A percentile compares a stretch with the other conserved stretches of the same genome.
These are phyloP conservation scores for Aspergillus ustus DNA, from an alignment of 2,329 filamentous ascomycete genomes.

Conservation along the genomic window DNA sequence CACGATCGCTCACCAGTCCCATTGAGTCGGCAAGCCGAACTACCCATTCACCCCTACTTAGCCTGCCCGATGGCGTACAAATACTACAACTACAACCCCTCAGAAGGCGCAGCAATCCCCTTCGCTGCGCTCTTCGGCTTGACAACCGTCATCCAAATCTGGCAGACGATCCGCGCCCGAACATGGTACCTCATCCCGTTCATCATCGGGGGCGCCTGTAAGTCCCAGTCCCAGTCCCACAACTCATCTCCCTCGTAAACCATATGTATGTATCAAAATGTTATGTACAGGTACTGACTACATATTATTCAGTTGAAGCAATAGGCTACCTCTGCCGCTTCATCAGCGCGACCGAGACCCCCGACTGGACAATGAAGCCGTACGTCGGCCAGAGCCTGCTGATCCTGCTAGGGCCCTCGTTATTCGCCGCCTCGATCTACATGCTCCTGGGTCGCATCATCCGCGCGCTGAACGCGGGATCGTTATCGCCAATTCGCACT, in stretches of 20 bases:
- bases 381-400: constrained; percentile 16
- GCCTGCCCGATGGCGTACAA: constrained; percentile 11
- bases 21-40: background rate
- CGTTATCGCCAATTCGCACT: constrained; percentile 34
- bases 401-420: constrained; percentile 11
- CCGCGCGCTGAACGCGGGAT: constrained; percentile 37
- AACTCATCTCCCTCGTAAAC: background rate
- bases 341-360: constrained; percentile 13
- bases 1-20: background rate
- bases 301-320: constrained; percentile 11
- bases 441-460: constrained; percentile 48
- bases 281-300: background rate
- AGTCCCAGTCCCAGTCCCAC: constrained; percentile 20
- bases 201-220: constrained; percentile 43
- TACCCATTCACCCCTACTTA: background rate
- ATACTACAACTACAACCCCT: constrained; percentile 31
- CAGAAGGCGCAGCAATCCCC: constrained; percentile 28
- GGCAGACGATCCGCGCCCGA: constrained; percentile 27
- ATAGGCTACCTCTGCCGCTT: constrained; percentile 18
- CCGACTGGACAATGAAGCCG: constrained; percentile 16
- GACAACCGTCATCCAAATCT: constrained; percentile 27
- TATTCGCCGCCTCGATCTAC: constrained; percentile 47
- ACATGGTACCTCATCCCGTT: constrained; percentile 36
- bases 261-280: too few species aligned
- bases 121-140: constrained; percentile 30